Percentiles rank a stretch among this genome's conserved stretches.
phyloP scores from a whole-genome alignment of 2,329 filamentous ascomycete genomes.

The Exophiala viscosa region DNA sequence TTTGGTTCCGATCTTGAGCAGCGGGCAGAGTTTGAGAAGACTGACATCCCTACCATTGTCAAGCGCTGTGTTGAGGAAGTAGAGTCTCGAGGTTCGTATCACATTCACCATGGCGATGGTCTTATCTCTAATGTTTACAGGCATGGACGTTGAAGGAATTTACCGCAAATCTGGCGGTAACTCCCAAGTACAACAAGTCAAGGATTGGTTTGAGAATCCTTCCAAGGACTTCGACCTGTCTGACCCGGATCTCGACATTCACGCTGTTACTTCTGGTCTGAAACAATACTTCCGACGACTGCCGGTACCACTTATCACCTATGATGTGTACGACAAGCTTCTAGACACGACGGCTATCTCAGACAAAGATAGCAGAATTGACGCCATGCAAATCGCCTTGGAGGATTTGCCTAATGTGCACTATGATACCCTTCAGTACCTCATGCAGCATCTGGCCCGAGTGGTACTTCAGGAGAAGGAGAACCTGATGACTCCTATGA shows the following conservation, averaged over 20 bases:
- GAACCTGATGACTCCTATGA: constrained; percentile 95
- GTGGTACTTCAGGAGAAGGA: constrained; percentile 79
- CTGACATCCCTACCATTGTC: constrained; percentile 84
- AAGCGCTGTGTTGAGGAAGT: constrained; percentile 95
- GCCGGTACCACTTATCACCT: constrained; percentile 83
- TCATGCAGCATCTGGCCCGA: constrained; percentile 87
- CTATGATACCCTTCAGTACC: constrained; percentile 83
- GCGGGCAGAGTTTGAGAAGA: constrained; percentile 81
- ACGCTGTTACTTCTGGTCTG: constrained; percentile 87
- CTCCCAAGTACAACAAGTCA: constrained; percentile 83
- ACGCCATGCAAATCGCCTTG: constrained; percentile 69
- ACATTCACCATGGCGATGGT: background rate
- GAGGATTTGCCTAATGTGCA: constrained; percentile 77
- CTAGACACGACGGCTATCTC: constrained; percentile 63
- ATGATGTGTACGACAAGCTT: constrained; percentile 84
- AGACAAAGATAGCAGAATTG: constrained; percentile 60
- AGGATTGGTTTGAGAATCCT: constrained; percentile 81
- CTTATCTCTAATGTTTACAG: constrained; percentile 33
- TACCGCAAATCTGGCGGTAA: constrained; percentile 96
- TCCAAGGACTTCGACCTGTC: constrained; percentile 82
- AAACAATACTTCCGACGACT: constrained; percentile 98
- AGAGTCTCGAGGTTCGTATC: constrained; percentile 68
- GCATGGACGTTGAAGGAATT: constrained; percentile 94
- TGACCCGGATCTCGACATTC: constrained; percentile 89
- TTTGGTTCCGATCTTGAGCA: constrained; percentile 88